These are phyloP conservation scores for Bodo saltans DNA, from an alignment of 78 protist species.

Conservation along the genomic window DNA sequence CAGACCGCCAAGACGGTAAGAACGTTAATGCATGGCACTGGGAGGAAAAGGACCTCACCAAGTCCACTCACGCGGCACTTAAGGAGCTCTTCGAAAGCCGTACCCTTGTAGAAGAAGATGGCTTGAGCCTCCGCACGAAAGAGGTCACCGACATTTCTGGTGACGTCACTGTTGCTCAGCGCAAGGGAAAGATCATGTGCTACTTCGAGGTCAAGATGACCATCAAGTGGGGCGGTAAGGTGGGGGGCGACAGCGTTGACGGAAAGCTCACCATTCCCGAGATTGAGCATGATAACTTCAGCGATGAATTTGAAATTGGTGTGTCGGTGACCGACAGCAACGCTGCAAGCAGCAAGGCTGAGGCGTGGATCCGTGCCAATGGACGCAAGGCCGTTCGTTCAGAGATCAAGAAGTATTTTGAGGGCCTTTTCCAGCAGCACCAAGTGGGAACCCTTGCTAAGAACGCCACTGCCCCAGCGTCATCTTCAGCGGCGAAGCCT, in stretches of 20 bases:
- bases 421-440: not conserved
- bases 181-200: slow-evolving; percentile 24
- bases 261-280: slow-evolving; percentile 19
- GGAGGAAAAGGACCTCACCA: slow-evolving; percentile 1
- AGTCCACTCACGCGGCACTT: not conserved
- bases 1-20: slow-evolving; percentile 13
- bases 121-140: not conserved
- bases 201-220: slow-evolving; percentile 7
- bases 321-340: not conserved
- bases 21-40: slow-evolving; percentile 16
- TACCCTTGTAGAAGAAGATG: not conserved
- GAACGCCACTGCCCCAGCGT: not conserved
- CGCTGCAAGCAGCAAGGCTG: not conserved
- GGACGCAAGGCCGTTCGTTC: not conserved
- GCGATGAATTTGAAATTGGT: not conserved
- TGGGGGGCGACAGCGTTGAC: not conserved
- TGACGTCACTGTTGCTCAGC: not conserved
- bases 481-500: not conserved
- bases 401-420: not conserved
- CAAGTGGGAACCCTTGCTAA: not conserved
- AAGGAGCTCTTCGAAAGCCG: not conserved
- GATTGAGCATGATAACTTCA: not conserved
- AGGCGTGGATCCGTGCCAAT: not conserved
- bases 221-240: not conserved
- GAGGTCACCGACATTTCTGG: not conserved